Conservation (phyloP, 768 basidiomycete genomes). For the Dioszegia crocea region DNA sequence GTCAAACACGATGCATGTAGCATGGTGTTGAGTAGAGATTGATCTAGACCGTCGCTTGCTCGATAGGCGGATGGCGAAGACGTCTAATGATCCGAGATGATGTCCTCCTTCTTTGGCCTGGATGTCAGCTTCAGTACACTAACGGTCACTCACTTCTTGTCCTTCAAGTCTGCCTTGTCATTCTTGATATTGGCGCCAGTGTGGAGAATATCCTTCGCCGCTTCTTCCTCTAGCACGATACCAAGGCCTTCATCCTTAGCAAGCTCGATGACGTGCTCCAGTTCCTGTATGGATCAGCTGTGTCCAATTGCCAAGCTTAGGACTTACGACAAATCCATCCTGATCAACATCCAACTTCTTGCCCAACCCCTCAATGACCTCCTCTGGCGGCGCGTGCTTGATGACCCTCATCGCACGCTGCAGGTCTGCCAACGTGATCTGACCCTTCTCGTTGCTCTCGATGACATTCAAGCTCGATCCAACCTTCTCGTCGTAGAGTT, state of each 20-base stretch:
- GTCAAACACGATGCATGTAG: background rate
- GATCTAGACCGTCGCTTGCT: no score
- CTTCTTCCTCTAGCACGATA: constrained; percentile 72
- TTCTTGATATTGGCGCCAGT: constrained; percentile 48
- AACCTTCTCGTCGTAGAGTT: constrained; percentile 78
- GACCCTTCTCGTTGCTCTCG: constrained; percentile 56
- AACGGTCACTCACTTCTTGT: constrained; percentile 55
- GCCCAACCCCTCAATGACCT: constrained; percentile 77
- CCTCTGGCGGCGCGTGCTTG: constrained; percentile 85
- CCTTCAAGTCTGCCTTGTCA: constrained; percentile 62
- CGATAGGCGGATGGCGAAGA: no score
- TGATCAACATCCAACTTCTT: constrained; percentile 93
- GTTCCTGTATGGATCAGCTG: constrained; percentile 42
- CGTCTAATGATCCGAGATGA: constrained; percentile 58
- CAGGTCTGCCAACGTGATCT: constrained; percentile 82
- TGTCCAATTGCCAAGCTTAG: no score
- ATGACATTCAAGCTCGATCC: constrained; percentile 51
- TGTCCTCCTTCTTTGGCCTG: constrained; percentile 91
- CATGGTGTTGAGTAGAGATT: no score
- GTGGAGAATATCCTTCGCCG: constrained; percentile 70
- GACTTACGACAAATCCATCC: constrained; percentile 81
- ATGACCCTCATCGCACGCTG: constrained; percentile 88
- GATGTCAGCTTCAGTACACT: constrained; percentile 34
- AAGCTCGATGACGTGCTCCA: constrained; percentile 87
- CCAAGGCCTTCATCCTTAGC: constrained; percentile 84